Base-by-base conservation (phyloP, 495 filamentous ascomycete genomes). In the Aspergillus taichungensis region DNA sequence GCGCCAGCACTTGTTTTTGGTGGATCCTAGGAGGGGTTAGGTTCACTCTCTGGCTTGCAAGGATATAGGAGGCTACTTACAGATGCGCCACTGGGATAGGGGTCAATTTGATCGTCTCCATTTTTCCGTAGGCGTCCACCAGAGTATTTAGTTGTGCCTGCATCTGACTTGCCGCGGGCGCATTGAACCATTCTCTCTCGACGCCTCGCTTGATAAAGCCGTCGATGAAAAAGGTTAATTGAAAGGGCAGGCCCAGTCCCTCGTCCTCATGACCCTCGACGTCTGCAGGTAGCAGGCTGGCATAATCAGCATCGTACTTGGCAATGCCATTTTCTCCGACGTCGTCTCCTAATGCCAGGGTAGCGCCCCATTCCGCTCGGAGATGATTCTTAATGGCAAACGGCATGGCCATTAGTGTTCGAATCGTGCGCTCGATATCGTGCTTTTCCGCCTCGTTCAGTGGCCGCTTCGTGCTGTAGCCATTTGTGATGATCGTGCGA, bases 321-420 rank as follows among this genome's bases (percentile, higher is more conserved):
- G 74, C 55, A 11, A 59, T 57, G 4, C 73, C 74, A n/a, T 65
- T 66, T 8, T 62, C 56, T 30, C 59, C 65, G 33, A 80, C 43
- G 34, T 68, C 68, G 2, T 65, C 63, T 6, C 69, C 72, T 7
- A 59, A 34, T 1, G 56, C 63, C 60, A 58, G 69, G 1, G 78
- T 75, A 1, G 77, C 72, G 14, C 81, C 78, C 81, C 81, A 88
- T 57, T 85, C 83, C 0, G 82, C 81, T 37, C 84, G 76, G 0
- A 88, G 66, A 61, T 87, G 82, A 54, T 86, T 84, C 55, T 87
- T 88, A 14, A 85, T 73, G 0, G 84, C 80, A 50, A 80, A 87
- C n/a, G 84, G 74, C 12, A 88, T 78, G 3, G 82, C 84, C 49
- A 87, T 72, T 13, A 87, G 68, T 41, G 83, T 73, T 18, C 77